Conservation (phyloP, 495 filamentous ascomycete genomes). For the Aspergillus nidulans region DNA sequence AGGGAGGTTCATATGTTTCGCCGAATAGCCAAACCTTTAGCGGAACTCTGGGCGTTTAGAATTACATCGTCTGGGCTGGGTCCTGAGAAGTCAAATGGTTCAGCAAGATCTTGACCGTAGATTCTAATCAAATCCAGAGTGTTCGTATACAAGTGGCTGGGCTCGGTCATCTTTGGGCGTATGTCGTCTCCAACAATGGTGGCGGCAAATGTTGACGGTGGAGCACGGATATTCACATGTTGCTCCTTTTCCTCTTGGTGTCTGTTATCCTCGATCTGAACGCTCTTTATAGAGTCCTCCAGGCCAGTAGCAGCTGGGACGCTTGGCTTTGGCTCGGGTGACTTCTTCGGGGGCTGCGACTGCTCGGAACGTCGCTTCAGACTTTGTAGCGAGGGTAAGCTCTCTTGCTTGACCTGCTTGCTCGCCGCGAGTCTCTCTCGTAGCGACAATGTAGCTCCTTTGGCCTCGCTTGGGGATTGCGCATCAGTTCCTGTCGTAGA, state of each 20-base stretch:
- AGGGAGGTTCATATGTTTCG: constrained; percentile 38
- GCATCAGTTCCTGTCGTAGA: constrained; percentile 12
- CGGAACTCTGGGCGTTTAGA: constrained; percentile 68
- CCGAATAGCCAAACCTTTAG: constrained; percentile 73
- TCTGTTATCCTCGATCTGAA: background rate
- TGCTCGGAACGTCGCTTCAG: constrained; percentile 22
- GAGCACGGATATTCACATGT: constrained; percentile 29
- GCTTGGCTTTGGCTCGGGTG: constrained; percentile 12
- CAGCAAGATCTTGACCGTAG: constrained; percentile 42
- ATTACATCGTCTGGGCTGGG: constrained; percentile 95
- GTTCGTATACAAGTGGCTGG: constrained; percentile 34
- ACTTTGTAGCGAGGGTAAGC: constrained; percentile 19
- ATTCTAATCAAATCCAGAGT: constrained; percentile 50
- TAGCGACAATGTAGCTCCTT: constrained; percentile 24
- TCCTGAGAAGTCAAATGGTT: constrained; percentile 68
- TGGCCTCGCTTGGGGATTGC: constrained; percentile 20
- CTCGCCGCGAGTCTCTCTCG: constrained; percentile 35
- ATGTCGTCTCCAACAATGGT: constrained; percentile 54
- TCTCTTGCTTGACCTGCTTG: constrained; percentile 30
- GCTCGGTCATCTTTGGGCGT: constrained; percentile 31
- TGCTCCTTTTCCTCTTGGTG: constrained; percentile 14
- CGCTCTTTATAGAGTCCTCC: background rate
- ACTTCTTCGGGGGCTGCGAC: constrained; percentile 16
- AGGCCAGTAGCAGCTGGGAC: constrained; percentile 1
- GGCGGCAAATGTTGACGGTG: constrained; percentile 65